phyloP scores from a whole-genome alignment of 179 eudicot species.

The Corrigiola litoralis region DNA sequence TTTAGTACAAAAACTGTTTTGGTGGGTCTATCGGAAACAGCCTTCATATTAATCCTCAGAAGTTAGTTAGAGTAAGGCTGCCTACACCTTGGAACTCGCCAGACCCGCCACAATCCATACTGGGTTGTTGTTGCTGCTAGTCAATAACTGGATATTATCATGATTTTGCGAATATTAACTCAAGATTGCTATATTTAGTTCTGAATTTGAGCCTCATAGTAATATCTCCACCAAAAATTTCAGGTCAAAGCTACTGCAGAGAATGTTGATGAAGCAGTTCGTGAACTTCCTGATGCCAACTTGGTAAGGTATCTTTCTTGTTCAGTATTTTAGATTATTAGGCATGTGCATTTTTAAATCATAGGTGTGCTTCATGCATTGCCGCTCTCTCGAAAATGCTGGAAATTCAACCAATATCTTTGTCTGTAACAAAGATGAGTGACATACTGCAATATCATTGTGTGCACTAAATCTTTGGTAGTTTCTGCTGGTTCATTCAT shows the following conservation, averaged over 20 bases:
- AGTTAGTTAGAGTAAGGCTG: too few species aligned
- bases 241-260: slow-evolving; percentile 56
- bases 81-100: too few species aligned
- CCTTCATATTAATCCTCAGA: too few species aligned
- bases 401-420: too few species aligned
- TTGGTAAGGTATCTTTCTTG: slow-evolving; percentile 48
- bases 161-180: neutral
- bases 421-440: too few species aligned
- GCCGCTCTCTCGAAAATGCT: neutral
- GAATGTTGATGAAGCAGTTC: slow-evolving; percentile 50
- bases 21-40: too few species aligned
- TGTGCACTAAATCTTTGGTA: too few species aligned
- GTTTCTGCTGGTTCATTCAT: neutral
- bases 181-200: neutral
- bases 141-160: too few species aligned
- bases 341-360: neutral
- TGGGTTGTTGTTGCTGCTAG: too few species aligned
- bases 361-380: neutral
- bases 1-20: too few species aligned
- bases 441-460: too few species aligned
- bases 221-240: neutral
- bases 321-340: slow-evolving; percentile 17
- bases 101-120: too few species aligned
- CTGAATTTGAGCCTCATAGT: slow-evolving; percentile 1
- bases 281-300: slow-evolving; percentile 59